phyloP scores from a whole-genome alignment of 352 stramenopile genomes.

The Pythium sukuiense region DNA sequence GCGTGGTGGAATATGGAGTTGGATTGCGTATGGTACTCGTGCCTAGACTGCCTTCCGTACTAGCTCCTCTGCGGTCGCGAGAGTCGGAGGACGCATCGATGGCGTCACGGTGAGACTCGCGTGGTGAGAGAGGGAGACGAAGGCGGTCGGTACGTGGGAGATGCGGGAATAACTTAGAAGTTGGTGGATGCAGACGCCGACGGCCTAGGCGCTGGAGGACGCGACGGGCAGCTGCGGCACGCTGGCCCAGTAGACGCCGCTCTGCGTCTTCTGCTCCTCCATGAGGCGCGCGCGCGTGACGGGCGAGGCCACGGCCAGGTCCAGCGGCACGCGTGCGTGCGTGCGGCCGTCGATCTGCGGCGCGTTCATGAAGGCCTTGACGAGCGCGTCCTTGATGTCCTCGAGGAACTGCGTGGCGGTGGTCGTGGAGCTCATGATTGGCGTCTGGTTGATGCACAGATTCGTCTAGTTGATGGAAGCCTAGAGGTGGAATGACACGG shows the following conservation, averaged over 20 bases:
- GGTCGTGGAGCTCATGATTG: background rate
- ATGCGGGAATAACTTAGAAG: background rate
- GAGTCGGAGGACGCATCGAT: background rate
- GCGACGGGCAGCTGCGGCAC: constrained; percentile 55
- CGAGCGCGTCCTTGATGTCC: constrained; percentile 50
- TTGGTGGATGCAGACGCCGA: background rate
- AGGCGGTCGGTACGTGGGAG: no score
- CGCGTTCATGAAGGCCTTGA: constrained; percentile 77
- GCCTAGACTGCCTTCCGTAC: background rate
- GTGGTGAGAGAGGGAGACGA: background rate
- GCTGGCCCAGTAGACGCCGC: constrained; percentile 53
- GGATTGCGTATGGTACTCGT: background rate
- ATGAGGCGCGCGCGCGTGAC: constrained; percentile 44
- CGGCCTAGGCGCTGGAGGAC: constrained; percentile 25
- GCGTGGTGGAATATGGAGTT: no score
- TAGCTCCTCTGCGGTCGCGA: background rate
- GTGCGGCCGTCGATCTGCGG: constrained; percentile 72
- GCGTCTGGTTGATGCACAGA: constrained; percentile 9
- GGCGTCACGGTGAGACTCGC: background rate
- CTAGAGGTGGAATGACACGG: background rate
- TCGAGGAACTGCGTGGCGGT: constrained; percentile 38
- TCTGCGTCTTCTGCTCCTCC: constrained; percentile 60
- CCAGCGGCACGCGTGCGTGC: constrained; percentile 58
- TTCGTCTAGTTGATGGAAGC: background rate
- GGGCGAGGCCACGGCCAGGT: constrained; percentile 51